Base-by-base conservation (phyloP, 306 rosid species). In the Acmispon strigosus region DNA sequence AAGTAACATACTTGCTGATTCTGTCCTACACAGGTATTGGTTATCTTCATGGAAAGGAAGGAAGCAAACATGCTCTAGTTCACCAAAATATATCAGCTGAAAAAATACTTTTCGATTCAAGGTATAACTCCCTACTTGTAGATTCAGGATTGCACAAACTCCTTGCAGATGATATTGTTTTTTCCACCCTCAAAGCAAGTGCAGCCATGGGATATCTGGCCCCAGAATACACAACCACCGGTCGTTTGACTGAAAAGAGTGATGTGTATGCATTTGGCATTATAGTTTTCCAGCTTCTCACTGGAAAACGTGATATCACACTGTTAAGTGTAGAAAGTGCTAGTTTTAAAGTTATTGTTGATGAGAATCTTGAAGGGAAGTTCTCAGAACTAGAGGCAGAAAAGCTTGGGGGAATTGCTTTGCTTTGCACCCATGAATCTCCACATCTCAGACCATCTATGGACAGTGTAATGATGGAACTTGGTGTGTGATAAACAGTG, bases 121-220 rank as follows among this genome's bases (percentile, higher is more conserved):
- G 74, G 74, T 82, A 83, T 16, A 92, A 83, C 20, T 77, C 95
- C 15, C 55, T 89, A 66, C 83, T 92, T 44, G 83, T 84, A 29
- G 84, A 89, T 78, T 88, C 98, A 1, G 95, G 92, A 34, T 70
- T 89, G 74, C 96, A 89, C 87, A 89, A 92, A 62, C 96, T 92
- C 17, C 96, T 92, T 34, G 96, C 87, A 51, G 96, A 89, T 36
- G 98, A 92, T 70, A 81, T 83, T 18, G 78, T 89, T 80, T 92
- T 82, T 73, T 89, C 89, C 7, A 76, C 82, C 72, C 95, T 92
- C 66, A 92, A 92, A 80, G 90, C 85, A 37, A 86, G 91, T 73
- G 96, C 98, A 32, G 98, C 96, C 60, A 83, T 78, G 90, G 98
- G 98, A 66, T 92, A 89, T 72, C 78, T 92, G 43, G 88, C 95